These are phyloP conservation scores for Plectosphaerella cucumerina DNA, from an alignment of 2,329 filamentous ascomycete genomes.

Conservation along the genomic window DNA sequence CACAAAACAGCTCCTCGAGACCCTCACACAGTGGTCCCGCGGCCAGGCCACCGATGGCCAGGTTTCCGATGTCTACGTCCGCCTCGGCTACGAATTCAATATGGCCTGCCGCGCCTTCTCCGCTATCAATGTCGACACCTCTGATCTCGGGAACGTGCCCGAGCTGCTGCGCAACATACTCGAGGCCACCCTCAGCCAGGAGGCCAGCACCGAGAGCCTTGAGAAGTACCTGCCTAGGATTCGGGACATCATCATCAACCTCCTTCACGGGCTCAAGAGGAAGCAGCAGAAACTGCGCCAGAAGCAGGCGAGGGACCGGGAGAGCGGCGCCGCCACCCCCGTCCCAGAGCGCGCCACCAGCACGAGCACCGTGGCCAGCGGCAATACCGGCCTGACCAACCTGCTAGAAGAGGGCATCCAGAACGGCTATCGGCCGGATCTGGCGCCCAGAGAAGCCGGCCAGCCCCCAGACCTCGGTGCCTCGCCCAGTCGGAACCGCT, in stretches of 20 bases:
- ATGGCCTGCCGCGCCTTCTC: constrained; percentile 96
- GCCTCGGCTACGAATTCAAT: constrained; percentile 97
- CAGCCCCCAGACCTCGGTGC: constrained; percentile 20
- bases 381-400: constrained; percentile 52
- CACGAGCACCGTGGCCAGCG: constrained; percentile 54
- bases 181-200: constrained; percentile 93
- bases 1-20: constrained; percentile 96
- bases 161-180: constrained; percentile 86
- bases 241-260: constrained; percentile 96
- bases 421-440: constrained; percentile 41
- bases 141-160: constrained; percentile 90
- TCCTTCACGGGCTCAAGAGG: constrained; percentile 91
- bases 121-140: constrained; percentile 93
- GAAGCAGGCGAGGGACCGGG: constrained; percentile 54
- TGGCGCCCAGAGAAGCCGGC: constrained; percentile 15
- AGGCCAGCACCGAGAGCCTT: constrained; percentile 88
- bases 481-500: constrained; percentile 44
- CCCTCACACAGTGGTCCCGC: constrained; percentile 94
- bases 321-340: constrained; percentile 34
- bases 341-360: constrained; percentile 51
- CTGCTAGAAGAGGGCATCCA: constrained; percentile 58
- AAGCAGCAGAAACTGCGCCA: constrained; percentile 86
- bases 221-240: constrained; percentile 93
- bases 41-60: constrained; percentile 87
- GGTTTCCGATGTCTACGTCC: constrained; percentile 97